These are phyloP conservation scores for Phytophthora rubi DNA, from an alignment of 352 stramenopile species.

Conservation along the genomic window DNA sequence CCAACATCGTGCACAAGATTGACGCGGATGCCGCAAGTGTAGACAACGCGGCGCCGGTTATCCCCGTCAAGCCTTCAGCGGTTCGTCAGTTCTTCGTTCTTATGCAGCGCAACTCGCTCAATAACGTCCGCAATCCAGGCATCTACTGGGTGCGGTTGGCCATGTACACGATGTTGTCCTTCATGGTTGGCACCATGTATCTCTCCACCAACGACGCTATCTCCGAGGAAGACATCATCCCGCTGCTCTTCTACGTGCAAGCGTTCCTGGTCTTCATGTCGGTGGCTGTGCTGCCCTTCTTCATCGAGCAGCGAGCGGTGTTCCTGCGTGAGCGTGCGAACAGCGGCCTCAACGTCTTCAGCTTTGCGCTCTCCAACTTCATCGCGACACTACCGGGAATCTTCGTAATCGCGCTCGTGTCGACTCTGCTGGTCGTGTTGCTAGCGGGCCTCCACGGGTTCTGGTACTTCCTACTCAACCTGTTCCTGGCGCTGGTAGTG, in stretches of 20 bases:
- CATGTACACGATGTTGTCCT: slow-evolving; percentile 74
- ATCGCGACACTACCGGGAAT: slow-evolving; percentile 70
- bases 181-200: slow-evolving; percentile 81
- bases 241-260: slow-evolving; percentile 86
- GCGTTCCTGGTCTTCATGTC: slow-evolving; percentile 92
- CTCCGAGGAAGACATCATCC: slow-evolving; percentile 43
- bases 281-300: slow-evolving; percentile 80
- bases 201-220: slow-evolving; percentile 34
- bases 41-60: slow-evolving; percentile 22
- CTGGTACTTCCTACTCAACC: slow-evolving; percentile 57
- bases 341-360: slow-evolving; percentile 59
- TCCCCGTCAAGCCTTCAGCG: slow-evolving; percentile 39
- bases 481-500: slow-evolving; percentile 72
- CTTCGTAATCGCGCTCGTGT: slow-evolving; percentile 56
- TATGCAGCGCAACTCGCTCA: slow-evolving; percentile 59
- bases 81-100: slow-evolving; percentile 57
- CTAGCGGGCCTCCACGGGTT: slow-evolving; percentile 56
- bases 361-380: slow-evolving; percentile 72
- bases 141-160: slow-evolving; percentile 74
- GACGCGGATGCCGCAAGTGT: slow-evolving; percentile 9
- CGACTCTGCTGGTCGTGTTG: slow-evolving; percentile 49
- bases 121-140: slow-evolving; percentile 66
- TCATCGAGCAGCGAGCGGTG: slow-evolving; percentile 84
- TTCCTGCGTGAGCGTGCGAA: slow-evolving; percentile 74
- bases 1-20: slow-evolving; percentile 12